A percentile compares a stretch with the other conserved stretches of the same genome.
Evolutionary conservation across 352 stramenopile genomes (phyloP).

Genomic region (Pythium sukuiense): DNA sequence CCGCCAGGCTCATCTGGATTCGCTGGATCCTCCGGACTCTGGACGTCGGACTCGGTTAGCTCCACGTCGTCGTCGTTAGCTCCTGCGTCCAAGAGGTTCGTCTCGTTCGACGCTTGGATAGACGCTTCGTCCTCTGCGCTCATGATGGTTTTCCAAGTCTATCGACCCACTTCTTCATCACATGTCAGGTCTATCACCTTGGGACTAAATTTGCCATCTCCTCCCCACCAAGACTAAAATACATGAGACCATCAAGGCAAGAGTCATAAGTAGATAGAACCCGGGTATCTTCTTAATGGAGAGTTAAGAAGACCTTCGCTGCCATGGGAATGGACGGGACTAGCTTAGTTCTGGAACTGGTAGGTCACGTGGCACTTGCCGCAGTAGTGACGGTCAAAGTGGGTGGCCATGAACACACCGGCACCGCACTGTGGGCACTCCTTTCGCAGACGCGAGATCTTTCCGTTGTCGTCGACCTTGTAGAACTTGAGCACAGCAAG

Average conservation of each 20-base stretch:
- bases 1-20: not conserved
- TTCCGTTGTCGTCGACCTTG: slow-evolving; percentile 95
- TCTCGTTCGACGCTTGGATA: not conserved
- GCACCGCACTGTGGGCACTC: slow-evolving; percentile 97
- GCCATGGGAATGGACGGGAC: not conserved
- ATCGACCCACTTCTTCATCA: not conserved
- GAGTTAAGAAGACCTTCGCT: slow-evolving; percentile 7
- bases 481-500: slow-evolving; percentile 97
- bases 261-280: slow-evolving; percentile 16
- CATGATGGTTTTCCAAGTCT: not conserved
- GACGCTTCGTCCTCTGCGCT: not conserved
- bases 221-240: not conserved
- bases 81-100: not conserved
- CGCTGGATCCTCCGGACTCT: not conserved
- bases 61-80: not conserved
- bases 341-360: slow-evolving; percentile 73
- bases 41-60: not conserved
- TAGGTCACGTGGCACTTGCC: slow-evolving; percentile 99
- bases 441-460: slow-evolving; percentile 97
- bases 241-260: not conserved
- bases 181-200: not conserved
- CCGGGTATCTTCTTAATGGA: slow-evolving; percentile 8
- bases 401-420: slow-evolving; percentile 99
- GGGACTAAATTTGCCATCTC: not conserved
- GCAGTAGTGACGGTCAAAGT: slow-evolving; percentile 99